Evolutionary conservation across 1,139 yeast species (phyloP), one percentile per base, ranked within the genome.

Genomic region (Yamadazyma dendronema): DNA sequence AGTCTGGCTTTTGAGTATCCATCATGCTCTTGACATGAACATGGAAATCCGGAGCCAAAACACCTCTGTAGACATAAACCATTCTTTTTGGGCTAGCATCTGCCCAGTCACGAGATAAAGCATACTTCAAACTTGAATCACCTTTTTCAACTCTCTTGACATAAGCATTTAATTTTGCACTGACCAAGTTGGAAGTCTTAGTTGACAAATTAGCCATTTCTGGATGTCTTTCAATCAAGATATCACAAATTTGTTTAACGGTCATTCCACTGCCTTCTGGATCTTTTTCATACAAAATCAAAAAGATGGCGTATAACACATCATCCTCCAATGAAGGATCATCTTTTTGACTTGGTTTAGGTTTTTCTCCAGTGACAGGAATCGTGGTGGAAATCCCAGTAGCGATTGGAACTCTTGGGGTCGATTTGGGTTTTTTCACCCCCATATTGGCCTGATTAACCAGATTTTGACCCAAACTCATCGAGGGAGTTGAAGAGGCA

Each of bases 21-120:
- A 65, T 61, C 42, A 81, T 77, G 46, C 72, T 74, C 40, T 77
- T 76, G 10, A 84, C 89, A 52, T 81, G 86, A 30, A 79, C 59
- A 50, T 81, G 83, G 61, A 81, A 84, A 54, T 84, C 89, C 12
- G 79, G 72, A 22, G 92, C 77, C 45, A 84, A 66, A 30, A 83
- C 64, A 25, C 94, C 95, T 52, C 92, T 77, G 59, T 84, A 85
- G 34, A 84, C 89, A 53, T 85, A 85, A 26, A 85, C 88, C 95
- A 85, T 85, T 66, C 95, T 73, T 53, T 85, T 82, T 33, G 95
- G 95, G 4, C 87, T 80, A 12, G 90, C 87, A 57, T 83, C 90
- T 3, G 92, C 90, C 95, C 95, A 85, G 57, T 84, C 92, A 61
- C 95, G 74, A 3, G 88, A 81, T 36, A 85, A 64, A 17, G 92